These are phyloP conservation scores for Saccharum spontaneum DNA, from an alignment of 176 grass and related monocot species.

Conservation along the genomic window DNA sequence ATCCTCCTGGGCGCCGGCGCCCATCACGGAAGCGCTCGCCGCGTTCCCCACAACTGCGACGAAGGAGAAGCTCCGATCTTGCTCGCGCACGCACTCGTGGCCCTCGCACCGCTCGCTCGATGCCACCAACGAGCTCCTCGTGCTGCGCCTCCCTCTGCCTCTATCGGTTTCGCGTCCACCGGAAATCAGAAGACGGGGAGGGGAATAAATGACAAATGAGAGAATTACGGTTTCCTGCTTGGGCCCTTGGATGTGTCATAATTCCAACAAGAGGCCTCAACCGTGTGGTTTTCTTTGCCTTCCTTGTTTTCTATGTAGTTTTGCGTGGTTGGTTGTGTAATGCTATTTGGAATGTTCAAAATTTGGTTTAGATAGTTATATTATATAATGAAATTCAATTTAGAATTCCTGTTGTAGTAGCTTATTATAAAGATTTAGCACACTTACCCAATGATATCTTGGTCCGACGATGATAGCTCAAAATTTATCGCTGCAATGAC, in stretches of 20 bases:
- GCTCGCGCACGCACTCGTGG: not conserved
- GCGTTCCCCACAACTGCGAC: constrained; percentile 43
- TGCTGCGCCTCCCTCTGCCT: constrained; percentile 9
- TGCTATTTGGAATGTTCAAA: not conserved
- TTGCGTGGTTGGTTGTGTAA: not conserved
- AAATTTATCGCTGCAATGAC: rapidly evolving
- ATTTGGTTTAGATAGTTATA: not conserved
- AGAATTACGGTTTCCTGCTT: not conserved
- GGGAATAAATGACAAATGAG: not conserved
- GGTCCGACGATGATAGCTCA: not conserved
- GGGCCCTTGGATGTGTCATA: not conserved
- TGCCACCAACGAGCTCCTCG: constrained; percentile 12
- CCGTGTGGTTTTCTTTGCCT: not conserved
- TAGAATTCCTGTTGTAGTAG: rapidly evolving
- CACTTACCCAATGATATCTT: not conserved
- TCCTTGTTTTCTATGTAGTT: not conserved
- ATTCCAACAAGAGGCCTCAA: not conserved
- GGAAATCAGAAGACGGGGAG: constrained; percentile 5
- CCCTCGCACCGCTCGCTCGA: constrained; percentile 2
- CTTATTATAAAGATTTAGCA: not conserved
- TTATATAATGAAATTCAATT: too few species aligned
- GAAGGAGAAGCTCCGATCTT: constrained; percentile 21
- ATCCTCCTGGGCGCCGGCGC: constrained; percentile 38
- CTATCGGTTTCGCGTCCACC: constrained; percentile 32
- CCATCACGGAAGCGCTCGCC: constrained; percentile 33